Base-by-base conservation (phyloP, 1,284 basidiomycete species). In the Cryptococcus sp. region DNA sequence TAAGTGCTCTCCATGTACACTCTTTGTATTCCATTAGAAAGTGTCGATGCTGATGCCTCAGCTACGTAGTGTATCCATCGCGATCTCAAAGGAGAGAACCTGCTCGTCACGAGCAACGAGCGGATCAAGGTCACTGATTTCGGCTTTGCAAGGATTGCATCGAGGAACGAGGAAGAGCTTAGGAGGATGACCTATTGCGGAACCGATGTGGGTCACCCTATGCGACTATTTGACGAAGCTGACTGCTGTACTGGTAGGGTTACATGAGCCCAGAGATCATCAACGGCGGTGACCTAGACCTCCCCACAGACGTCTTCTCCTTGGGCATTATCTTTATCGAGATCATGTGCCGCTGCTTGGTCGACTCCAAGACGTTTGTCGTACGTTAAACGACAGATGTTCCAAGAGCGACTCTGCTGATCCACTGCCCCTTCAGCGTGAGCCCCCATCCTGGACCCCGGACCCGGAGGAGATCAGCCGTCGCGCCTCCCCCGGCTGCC, bases 111-210 rank as follows among this genome's bases (percentile, higher is more conserved):
- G 0, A 80, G 87, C 39, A 97, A 98, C 70, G 89, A 92, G 28
- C 85, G 95, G 46, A 82, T 98, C 73, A 98, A 98, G 80, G 87
- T 97, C 65, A 95, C 92, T 38, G 95, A 98, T 73, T 98, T 98
- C 77, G 93, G 93, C 8, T 95, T 93, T 68, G 75, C 75, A 5
- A 58, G 76, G 40, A 96, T 98, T 67, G 91, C 91, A 0, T 91
- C 91, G 0, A 83, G 91, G 35, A 94, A 90, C 68, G 88, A 86
- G 53, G 91, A 94, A 58, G 94, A 98, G 75, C 86, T 85, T 74
- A 88, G 88, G 68, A 83, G 92, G 20, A 85, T 98, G 67, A 96
- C 91, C 0, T 97, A 95, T 78, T 98, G 95, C 67, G 94, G 94
- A 16, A 98, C 94, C 0, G 94, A 97, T 89, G 89, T 91, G 86